A percentile compares a stretch with the other conserved stretches of the same genome.
Conservation (phyloP, 805 yeast genomes). For the Ogataea nakhonphanomensis region DNA sequence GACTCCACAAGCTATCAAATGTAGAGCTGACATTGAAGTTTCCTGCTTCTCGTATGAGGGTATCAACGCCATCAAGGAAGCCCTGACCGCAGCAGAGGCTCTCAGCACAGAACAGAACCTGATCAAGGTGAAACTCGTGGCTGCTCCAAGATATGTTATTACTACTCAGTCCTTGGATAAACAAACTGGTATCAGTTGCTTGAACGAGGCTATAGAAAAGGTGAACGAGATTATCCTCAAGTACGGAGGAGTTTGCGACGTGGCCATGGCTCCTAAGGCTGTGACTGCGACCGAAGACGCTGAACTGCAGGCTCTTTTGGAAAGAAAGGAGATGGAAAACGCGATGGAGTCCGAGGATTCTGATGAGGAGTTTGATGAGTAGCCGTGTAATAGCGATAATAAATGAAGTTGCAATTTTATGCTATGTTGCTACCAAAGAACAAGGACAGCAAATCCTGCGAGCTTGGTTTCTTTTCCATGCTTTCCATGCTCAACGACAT, state of each 20-base stretch:
- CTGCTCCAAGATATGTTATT: slow-evolving; percentile 94
- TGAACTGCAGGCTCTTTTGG: slow-evolving; percentile 92
- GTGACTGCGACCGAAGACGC: slow-evolving; percentile 98
- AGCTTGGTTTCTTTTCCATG: slow-evolving; percentile 2
- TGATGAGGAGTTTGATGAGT: slow-evolving; percentile 32
- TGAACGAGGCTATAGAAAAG: slow-evolving; percentile 75
- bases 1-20: slow-evolving; percentile 96
- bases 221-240: slow-evolving; percentile 67
- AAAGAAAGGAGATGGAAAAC: slow-evolving; percentile 86
- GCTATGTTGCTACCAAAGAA: slow-evolving; percentile 6
- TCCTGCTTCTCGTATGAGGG: slow-evolving; percentile 97
- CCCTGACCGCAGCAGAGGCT: slow-evolving; percentile 82
- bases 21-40: slow-evolving; percentile 98
- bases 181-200: slow-evolving; percentile 75
- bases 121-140: slow-evolving; percentile 90
- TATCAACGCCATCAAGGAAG: slow-evolving; percentile 91
- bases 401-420: slow-evolving; percentile 3
- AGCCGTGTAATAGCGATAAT: slow-evolving; percentile 5
- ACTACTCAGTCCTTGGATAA: slow-evolving; percentile 93
- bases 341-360: slow-evolving; percentile 72
- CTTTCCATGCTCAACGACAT: slow-evolving; percentile 6
- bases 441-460: slow-evolving; percentile 16
- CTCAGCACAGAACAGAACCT: slow-evolving; percentile 80
- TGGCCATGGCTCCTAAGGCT: slow-evolving; percentile 98
- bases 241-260: slow-evolving; percentile 82